Conservation (phyloP, 768 basidiomycete genomes). For the Leccinum rimulosum region DNA sequence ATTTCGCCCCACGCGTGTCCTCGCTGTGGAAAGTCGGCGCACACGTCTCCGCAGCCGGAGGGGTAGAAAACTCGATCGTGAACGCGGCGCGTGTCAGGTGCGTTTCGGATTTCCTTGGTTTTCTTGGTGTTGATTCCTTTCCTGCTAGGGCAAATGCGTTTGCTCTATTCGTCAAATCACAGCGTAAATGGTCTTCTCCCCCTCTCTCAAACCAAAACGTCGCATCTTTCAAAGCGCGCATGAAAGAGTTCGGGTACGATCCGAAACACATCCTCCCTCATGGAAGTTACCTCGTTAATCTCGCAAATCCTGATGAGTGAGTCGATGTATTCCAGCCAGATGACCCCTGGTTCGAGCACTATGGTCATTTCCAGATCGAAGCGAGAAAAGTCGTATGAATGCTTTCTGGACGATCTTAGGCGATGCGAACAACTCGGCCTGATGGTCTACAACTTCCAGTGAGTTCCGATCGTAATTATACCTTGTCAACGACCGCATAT, state of each 20-base stretch:
- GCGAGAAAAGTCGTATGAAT: slow-evolving; percentile 68
- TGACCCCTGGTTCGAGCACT: background rate
- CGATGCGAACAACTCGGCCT: slow-evolving; percentile 78
- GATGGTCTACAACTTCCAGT: slow-evolving; percentile 84
- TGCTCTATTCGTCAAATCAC: slow-evolving; percentile 82
- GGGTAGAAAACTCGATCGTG: slow-evolving; percentile 67
- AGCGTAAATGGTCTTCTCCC: slow-evolving; percentile 75
- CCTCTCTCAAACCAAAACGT: slow-evolving; percentile 53
- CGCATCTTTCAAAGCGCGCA: slow-evolving; percentile 53
- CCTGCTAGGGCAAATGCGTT: slow-evolving; percentile 72
- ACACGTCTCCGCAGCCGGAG: slow-evolving; percentile 80
- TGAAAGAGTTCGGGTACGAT: slow-evolving; percentile 61
- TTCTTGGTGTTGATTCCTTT: background rate
- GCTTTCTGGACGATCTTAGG: slow-evolving; percentile 80
- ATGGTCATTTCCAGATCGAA: slow-evolving; percentile 44
- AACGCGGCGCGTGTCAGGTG: slow-evolving; percentile 75
- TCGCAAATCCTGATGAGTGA: slow-evolving; percentile 75
- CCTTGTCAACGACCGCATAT: background rate
- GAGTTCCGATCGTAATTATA: slow-evolving; percentile 26
- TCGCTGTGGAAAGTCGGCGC: slow-evolving; percentile 74
- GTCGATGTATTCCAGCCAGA: slow-evolving; percentile 23
- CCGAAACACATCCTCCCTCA: slow-evolving; percentile 71
- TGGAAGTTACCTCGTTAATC: slow-evolving; percentile 82
- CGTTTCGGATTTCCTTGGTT: background rate
- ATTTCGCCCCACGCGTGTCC: slow-evolving; percentile 28